These are phyloP conservation scores for Nitzschia sp. DNA, from an alignment of 108 stramenopile species.

Conservation along the genomic window DNA sequence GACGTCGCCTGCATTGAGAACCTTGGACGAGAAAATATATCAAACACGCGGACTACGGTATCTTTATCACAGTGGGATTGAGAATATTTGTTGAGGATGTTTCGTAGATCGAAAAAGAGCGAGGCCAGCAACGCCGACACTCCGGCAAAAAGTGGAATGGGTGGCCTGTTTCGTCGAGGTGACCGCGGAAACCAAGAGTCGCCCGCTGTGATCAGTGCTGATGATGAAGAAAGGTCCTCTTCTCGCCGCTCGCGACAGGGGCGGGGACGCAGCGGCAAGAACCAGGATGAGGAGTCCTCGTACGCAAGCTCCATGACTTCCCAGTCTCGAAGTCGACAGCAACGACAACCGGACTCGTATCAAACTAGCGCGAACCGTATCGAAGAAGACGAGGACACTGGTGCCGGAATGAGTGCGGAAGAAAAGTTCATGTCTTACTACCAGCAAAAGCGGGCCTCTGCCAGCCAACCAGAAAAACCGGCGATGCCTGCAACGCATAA, in stretches of 20 bases:
- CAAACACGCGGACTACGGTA: no score
- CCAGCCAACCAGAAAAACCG: neutral
- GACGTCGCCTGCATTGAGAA: no score
- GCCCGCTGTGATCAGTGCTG: neutral
- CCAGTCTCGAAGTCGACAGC: neutral
- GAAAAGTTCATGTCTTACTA: slow-evolving; percentile 32
- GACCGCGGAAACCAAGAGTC: no score
- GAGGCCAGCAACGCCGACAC: slow-evolving; percentile 1
- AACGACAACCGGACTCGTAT: neutral
- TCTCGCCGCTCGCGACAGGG: neutral
- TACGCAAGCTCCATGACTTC: slow-evolving; percentile 13
- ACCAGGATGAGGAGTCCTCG: slow-evolving; percentile 3
- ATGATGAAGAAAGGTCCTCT: neutral
- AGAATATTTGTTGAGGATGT: no score
- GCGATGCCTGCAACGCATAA: neutral
- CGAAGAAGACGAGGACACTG: slow-evolving; percentile 4
- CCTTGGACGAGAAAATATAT: no score
- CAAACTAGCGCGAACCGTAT: neutral
- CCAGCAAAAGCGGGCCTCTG: slow-evolving; percentile 9
- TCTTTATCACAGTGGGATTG: no score
- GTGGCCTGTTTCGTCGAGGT: no score
- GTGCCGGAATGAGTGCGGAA: slow-evolving; percentile 21
- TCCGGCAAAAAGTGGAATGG: no score
- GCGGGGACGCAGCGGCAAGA: neutral
- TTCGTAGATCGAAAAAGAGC: neutral